Base-by-base conservation (phyloP, 805 yeast genomes). In the Candida sonorensis region DNA sequence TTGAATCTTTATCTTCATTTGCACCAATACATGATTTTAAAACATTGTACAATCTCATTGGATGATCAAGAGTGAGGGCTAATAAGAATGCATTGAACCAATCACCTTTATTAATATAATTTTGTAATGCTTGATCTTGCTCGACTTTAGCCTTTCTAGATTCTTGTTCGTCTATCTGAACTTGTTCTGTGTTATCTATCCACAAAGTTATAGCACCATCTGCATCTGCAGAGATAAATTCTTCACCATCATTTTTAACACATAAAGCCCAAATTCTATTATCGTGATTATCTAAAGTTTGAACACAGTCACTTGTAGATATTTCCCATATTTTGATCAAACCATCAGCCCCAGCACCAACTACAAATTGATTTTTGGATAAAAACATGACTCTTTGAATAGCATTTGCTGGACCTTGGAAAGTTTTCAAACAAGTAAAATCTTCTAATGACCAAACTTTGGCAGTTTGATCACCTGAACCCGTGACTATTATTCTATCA, bases 221-320 rank as follows among this genome's bases (percentile, higher is more conserved):
- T 1, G 96, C 97, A 57, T 92, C 97, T 0, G 96, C 97, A 37
- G 84, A 75, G 0, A 85, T 73, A 36, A 92, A 68, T 36, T 70
- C 69, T 12, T 69, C 70, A 17, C 94, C 90, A 45, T 79, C 82
- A 22, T 74, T 61, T 38, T 74, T 67, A 1, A 70, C 63, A 35
- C 81, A 76, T 33, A 92, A 57, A 0, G 97, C 83, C 99, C 98
- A 92, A 30, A 92, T 85, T 61, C 95, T 77, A 56, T 90, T 92
- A 39, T 78, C 85, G 53, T 92, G 99, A 47, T 79, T 79, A 59
- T 90, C 97, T 30, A 88, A 67, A 0, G 97, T 90, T 36, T 79
- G 76, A 14, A 81, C 58, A 50, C 86, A 74, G 50, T 92, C 98
- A 23, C 86, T 92, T 9, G 73, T 61, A 12, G 61, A 53, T 23